Conservation (phyloP, 148 eudicot genomes). For the Rhododendron griersonianum region DNA sequence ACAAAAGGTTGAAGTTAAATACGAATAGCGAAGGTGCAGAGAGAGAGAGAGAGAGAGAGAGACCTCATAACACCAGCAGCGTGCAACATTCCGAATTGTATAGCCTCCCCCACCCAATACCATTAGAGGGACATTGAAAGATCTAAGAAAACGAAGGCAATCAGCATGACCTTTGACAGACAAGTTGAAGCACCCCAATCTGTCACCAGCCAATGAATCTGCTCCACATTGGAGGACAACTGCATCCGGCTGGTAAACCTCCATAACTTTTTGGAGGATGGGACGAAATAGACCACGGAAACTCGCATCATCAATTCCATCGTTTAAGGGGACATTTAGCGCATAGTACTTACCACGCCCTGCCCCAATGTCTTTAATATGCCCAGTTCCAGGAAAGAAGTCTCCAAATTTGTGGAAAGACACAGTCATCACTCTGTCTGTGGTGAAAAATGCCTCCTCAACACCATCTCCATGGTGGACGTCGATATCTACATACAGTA, state of each 20-base stretch:
- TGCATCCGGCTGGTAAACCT: conserved; percentile 86
- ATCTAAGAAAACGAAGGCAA: conserved; percentile 78
- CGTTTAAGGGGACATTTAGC: conserved; percentile 84
- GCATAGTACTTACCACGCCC: conserved; percentile 75
- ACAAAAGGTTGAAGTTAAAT: not conserved
- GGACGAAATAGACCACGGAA: conserved; percentile 81
- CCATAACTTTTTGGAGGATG: conserved; percentile 80
- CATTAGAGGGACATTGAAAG: conserved; percentile 93
- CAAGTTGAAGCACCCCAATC: conserved; percentile 89
- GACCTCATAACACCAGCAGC: conserved; percentile 99
- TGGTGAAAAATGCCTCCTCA: conserved; percentile 89
- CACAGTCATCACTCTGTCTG: conserved; percentile 94
- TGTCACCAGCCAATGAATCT: conserved; percentile 89
- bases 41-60: conserved; percentile 16
- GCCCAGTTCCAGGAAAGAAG: conserved; percentile 94
- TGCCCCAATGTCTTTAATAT: conserved; percentile 75
- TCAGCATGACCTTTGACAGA: conserved; percentile 96
- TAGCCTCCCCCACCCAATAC: conserved; percentile 97
- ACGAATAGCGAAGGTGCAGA: not conserved
- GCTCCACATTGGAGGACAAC: conserved; percentile 98
- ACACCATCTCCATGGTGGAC: conserved; percentile 98
- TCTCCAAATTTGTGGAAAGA: conserved; percentile 95
- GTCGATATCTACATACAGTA: conserved; percentile 79
- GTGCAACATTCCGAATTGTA: conserved; percentile 88
- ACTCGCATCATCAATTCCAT: conserved; percentile 79